These are phyloP conservation scores for Boletus subcaerulescens DNA, from an alignment of 768 basidiomycete species.

Conservation along the genomic window DNA sequence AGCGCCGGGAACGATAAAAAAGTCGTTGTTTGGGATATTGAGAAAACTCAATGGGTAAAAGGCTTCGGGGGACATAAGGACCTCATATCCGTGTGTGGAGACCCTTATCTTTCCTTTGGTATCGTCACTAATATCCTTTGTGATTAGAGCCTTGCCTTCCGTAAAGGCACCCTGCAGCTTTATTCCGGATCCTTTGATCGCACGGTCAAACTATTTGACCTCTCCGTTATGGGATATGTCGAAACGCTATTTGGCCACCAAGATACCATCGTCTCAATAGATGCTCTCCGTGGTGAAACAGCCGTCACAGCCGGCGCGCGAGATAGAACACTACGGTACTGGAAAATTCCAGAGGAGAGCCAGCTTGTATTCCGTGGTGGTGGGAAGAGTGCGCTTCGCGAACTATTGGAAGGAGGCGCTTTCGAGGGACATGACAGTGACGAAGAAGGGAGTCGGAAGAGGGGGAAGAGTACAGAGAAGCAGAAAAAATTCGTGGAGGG, in stretches of 20 bases:
- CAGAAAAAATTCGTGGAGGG: conserved; percentile 72
- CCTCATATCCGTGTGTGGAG: conserved; percentile 56
- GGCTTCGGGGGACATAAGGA: conserved; percentile 79
- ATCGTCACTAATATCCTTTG: background rate
- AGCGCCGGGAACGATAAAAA: conserved; percentile 84
- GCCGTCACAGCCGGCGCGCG: conserved; percentile 86
- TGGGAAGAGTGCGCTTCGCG: conserved; percentile 75
- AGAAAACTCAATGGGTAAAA: conserved; percentile 72
- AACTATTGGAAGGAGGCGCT: conserved; percentile 76
- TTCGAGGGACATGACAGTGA: conserved; percentile 55
- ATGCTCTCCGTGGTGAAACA: conserved; percentile 78
- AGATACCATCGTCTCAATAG: conserved; percentile 75
- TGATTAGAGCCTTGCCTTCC: conserved; percentile 65
- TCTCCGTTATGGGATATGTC: conserved; percentile 83
- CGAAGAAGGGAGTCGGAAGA: conserved; percentile 38
- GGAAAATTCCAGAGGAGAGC: conserved; percentile 95
- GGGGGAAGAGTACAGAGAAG: conserved; percentile 25
- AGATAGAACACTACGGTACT: conserved; percentile 90
- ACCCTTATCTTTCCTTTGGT: conserved; percentile 39
- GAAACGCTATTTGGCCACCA: conserved; percentile 98
- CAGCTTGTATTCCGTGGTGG: conserved; percentile 97
- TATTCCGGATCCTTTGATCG: conserved; percentile 83
- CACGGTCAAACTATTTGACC: conserved; percentile 85
- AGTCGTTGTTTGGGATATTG: conserved; percentile 84
- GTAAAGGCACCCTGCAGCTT: conserved; percentile 66